Percentiles rank a stretch among this genome's conserved stretches.
Conservation (phyloP, 148 eudicot species). For the Silene conica region DNA sequence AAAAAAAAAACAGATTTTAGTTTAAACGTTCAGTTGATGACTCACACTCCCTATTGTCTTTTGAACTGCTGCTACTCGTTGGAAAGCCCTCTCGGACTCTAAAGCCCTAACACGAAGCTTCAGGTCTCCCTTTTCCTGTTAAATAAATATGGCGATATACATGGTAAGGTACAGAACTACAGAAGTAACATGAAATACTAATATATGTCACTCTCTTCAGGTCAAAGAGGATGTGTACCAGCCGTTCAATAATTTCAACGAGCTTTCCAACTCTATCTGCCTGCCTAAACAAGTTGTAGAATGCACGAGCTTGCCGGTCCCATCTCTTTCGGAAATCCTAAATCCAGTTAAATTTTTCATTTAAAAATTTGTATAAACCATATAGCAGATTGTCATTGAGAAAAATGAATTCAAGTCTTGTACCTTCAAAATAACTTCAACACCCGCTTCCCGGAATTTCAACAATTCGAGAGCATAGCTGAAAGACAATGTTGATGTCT, state of each 20-base stretch:
- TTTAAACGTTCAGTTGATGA: constrained; percentile 15
- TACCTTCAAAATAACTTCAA: constrained; percentile 85
- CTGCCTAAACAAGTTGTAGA: constrained; percentile 90
- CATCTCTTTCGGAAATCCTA: constrained; percentile 94
- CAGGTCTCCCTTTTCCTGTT: constrained; percentile 93
- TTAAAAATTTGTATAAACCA: constrained; percentile 3
- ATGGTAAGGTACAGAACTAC: background rate
- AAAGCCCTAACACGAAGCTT: constrained; percentile 94
- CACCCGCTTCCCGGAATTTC: constrained; percentile 93
- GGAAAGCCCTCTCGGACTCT: constrained; percentile 96
- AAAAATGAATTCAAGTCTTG: constrained; percentile 8
- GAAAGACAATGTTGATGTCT: constrained; percentile 24
- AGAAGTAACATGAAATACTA: background rate
- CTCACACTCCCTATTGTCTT: constrained; percentile 93
- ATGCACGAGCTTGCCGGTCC: constrained; percentile 89
- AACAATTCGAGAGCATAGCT: constrained; percentile 96
- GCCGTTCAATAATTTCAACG: constrained; percentile 64
- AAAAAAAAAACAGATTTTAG: background rate
- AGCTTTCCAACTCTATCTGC: constrained; percentile 92
- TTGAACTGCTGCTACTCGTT: constrained; percentile 93
- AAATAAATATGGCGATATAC: constrained; percentile 2
- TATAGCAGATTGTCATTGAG: constrained; percentile 1
- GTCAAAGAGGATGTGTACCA: constrained; percentile 49
- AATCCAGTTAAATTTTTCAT: constrained; percentile 5
- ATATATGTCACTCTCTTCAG: background rate